Conservation (phyloP, 1,284 basidiomycete genomes). For the Apiotrichum sp. region DNA sequence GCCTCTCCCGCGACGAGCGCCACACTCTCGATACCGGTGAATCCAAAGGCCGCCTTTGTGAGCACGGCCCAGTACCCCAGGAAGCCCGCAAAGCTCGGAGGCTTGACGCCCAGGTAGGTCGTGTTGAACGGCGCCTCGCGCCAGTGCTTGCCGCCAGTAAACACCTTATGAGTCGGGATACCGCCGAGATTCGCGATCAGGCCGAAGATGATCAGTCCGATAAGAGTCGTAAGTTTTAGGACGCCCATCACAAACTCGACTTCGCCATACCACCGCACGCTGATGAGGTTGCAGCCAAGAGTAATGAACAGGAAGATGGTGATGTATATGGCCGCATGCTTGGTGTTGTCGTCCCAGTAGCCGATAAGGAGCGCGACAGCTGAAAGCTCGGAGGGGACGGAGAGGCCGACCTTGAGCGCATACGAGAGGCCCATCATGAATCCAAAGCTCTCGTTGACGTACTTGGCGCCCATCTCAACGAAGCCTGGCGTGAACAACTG, state of each 20-base stretch:
- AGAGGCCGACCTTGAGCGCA: conserved; percentile 19
- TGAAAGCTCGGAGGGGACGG: conserved; percentile 58
- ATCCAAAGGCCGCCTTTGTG: conserved; percentile 26
- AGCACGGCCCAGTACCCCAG: conserved; percentile 59
- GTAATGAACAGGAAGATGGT: conserved; percentile 13
- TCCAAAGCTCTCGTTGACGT: conserved; percentile 18
- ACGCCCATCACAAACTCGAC: conserved; percentile 28
- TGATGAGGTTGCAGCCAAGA: conserved; percentile 6
- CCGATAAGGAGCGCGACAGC: conserved; percentile 67
- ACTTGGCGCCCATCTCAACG: conserved; percentile 18
- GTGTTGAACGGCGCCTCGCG: conserved; percentile 22
- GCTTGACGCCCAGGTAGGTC: conserved; percentile 13
- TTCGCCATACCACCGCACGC: conserved; percentile 33
- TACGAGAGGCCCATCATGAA: conserved; percentile 20
- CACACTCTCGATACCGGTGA: conserved; percentile 42
- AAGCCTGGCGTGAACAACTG: not conserved
- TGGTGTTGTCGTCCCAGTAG: conserved; percentile 60
- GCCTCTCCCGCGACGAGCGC: conserved; percentile 48
- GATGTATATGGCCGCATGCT: conserved; percentile 17
- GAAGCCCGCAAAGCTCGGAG: conserved; percentile 42
- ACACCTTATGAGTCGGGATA: conserved; percentile 53
- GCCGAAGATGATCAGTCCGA: conserved; percentile 53
- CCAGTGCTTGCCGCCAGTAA: conserved; percentile 23
- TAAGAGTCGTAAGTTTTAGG: conserved; percentile 7
- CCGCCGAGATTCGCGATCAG: conserved; percentile 68